Base-by-base conservation (phyloP, 495 filamentous ascomycete species). In the Jackrogersella minutella region DNA sequence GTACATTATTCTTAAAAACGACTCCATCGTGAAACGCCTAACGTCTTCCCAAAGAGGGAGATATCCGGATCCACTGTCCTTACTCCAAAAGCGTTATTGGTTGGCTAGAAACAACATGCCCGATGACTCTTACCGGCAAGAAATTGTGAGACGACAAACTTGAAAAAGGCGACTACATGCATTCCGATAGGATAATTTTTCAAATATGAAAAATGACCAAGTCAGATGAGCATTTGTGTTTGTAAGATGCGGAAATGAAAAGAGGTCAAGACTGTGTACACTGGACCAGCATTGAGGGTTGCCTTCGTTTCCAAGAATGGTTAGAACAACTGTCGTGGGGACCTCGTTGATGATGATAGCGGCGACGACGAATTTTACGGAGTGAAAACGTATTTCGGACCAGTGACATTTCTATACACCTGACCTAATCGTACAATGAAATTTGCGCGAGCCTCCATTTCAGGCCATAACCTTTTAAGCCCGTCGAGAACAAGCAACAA, bases 111-210 rank as follows among this genome's bases (percentile, higher is more conserved):
- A n/a, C 26, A n/a, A 8, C 43, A 61, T 51, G 34, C 58, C n/a
- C 64, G 64, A 58, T 68, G 64, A 68, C 64, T 68, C 58, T 40
- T 57, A 24, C 21, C 58, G 58, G 58, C 53, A 28, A 55, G 49
- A 44, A 5, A 49, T 16, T 30, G 22, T 19, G 2, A 11, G 14
- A 28, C 11, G 2, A 26, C 2, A 10, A 24, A 11, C 2, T 28
- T 8, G 24, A 28, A 47, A 28, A 6, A 10, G 5, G 5, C 11
- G 22, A 47, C 24, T 14, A 8, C 11, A 14, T 28, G 0, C 14
- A 26, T 7, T 2, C 6, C 5, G 14, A 5, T 11, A 26, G 3
- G 7, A 13, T 16, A 28, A 14, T 10, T 4, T 10, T 11, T 22
- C n/a, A 11, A 22, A 3, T 21, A 43, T 14, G 2, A 11, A 11